Evolutionary conservation across 2,329 filamentous ascomycete genomes (phyloP).

Genomic region (Chrysoporthe austroafricana): DNA sequence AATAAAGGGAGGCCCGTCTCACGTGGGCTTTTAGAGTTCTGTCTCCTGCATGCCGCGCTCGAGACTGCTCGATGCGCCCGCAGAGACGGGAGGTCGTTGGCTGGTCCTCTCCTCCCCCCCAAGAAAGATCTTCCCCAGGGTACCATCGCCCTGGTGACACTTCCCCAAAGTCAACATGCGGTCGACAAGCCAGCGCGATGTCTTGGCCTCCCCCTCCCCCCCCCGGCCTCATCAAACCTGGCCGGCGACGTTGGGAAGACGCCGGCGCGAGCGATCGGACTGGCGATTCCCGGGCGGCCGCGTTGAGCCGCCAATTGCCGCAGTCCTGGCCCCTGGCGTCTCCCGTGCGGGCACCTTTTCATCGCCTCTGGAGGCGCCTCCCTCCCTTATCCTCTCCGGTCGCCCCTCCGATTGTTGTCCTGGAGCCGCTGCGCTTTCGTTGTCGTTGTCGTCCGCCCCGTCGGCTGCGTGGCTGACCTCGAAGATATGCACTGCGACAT

Average conservation of each 20-base stretch:
- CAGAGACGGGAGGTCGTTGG: neutral
- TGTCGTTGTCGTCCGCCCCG: neutral
- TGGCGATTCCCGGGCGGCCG: neutral
- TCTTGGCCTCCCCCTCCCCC: neutral
- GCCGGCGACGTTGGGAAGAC: neutral
- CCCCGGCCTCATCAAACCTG: too few species aligned
- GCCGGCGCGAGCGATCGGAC: too few species aligned
- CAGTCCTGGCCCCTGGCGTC: neutral
- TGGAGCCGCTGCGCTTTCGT: neutral
- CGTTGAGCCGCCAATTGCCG: conserved; percentile 2
- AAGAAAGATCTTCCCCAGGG: neutral
- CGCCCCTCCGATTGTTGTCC: too few species aligned
- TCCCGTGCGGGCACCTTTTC: neutral
- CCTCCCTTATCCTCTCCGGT: too few species aligned
- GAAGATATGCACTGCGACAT: conserved; percentile 4
- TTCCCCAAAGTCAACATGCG: neutral
- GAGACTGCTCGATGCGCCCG: neutral
- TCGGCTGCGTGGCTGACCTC: neutral
- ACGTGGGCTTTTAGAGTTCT: neutral
- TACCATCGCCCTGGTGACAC: neutral
- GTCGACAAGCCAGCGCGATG: neutral
- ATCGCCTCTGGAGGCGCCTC: neutral
- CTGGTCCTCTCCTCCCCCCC: neutral
- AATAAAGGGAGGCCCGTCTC: neutral
- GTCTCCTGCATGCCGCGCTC: neutral